Percentiles rank a stretch among this genome's conserved stretches.
Conservation (phyloP, 179 eudicot genomes). For the Beta macrorhiza region DNA sequence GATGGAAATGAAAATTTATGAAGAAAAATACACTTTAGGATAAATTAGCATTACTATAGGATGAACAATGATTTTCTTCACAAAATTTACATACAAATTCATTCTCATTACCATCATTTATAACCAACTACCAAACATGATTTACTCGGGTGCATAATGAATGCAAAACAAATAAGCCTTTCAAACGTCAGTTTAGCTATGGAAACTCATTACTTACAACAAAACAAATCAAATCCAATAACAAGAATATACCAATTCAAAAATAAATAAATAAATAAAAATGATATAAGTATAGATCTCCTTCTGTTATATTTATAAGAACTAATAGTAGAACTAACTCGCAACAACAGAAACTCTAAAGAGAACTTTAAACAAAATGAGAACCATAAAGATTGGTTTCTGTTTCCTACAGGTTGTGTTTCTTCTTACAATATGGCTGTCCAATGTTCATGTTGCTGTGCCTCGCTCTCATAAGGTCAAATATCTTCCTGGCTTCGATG, state of each 20-base stretch:
- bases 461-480: conserved; percentile 23
- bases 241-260: not conserved
- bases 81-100: no score
- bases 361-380: not conserved
- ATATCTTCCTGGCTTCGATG: conserved; percentile 42
- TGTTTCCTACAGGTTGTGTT: not conserved
- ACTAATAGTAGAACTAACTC: no score
- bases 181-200: not conserved
- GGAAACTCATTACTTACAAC: not conserved
- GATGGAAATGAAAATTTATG: no score
- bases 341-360: no score
- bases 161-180: not conserved
- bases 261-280: not conserved
- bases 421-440: conserved; percentile 6
- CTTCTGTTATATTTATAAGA: not conserved
- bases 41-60: no score
- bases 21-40: no score
- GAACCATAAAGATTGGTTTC: not conserved
- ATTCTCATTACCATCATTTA: no score
- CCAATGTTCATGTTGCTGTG: not conserved
- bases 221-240: not conserved
- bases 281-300: not conserved
- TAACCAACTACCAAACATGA: no score
- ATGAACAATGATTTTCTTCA: no score
- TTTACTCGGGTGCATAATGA: no score